Evolutionary conservation across 2,329 filamentous ascomycete species (phyloP), one percentile per base, ranked within the genome.

Genomic region (Apiospora hydei): DNA sequence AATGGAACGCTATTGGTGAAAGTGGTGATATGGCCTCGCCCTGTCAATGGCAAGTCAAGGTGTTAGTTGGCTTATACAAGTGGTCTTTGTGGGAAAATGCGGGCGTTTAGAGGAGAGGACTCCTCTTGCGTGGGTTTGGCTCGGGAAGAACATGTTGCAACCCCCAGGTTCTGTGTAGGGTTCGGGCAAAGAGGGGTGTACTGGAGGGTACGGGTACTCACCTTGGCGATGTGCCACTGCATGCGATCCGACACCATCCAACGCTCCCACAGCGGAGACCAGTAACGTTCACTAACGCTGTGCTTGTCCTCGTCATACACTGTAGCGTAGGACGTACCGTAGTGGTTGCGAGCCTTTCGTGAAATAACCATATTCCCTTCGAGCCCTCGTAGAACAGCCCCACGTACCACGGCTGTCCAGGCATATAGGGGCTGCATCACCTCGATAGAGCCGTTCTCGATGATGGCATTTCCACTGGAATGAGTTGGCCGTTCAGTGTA

Each of bases 141-240:
- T 24, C 5, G 8, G n/a, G 5, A 41, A 51, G 26, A 24, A 21
- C 6, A 10, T 51, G 1, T 51, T 53, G 49, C 11, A n/a, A 53
- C 14, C 11, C 14, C 24, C 53, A 38, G 21, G 30, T 21, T 11
- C 3, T 38, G 53, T 34, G 30, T 38, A 41, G 8, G 53, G 41
- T 24, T 34, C 57, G 57, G 57, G 57, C 57, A 64, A 6, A 5
- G n/a, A 64, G 41, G 41, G 30, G 61, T 14, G 64, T 24, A 6
- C 18, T 26, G 3, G 10, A 38, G 24, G 47, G 41, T 26, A 44
- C 30, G 38, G 41, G 26, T 71, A 82, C 85, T 76, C 77, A 91
- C 92, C 88, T 94, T 94, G 73, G 90, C 89, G 79, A 95, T 94
- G 81, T 95, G 93, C 93, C 93, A 95, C 82, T 94, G 92, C 92